Conservation (phyloP, 139 green algal genomes). For the Volvox reticuliferus region DNA sequence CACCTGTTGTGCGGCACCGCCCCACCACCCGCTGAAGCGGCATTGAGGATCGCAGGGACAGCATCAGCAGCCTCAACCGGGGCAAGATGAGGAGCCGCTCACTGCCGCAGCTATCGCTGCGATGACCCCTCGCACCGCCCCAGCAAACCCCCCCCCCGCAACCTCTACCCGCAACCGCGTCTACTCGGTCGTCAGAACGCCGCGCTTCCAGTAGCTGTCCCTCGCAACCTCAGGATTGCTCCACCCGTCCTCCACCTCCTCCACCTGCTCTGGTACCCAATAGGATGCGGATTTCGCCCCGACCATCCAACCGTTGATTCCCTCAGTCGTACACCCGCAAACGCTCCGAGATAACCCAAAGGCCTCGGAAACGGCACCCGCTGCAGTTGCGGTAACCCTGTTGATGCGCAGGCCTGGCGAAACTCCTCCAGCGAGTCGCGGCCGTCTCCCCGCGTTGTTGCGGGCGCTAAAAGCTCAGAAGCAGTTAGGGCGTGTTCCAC, state of each 20-base stretch:
- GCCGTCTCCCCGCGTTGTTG: no score
- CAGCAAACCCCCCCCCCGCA: not conserved
- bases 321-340: not conserved
- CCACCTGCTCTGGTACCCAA: conserved; percentile 1
- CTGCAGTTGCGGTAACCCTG: not conserved
- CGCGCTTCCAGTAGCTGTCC: not conserved
- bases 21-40: not conserved
- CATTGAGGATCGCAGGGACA: not conserved
- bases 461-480: no score
- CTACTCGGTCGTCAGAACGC: not conserved
- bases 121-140: not conserved
- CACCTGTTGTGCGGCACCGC: not conserved
- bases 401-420: no score
- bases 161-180: not conserved
- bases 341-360: not conserved
- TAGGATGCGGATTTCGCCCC: not conserved
- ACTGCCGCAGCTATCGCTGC: not conserved
- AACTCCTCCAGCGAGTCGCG: no score
- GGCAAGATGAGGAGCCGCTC: conserved; percentile 7
- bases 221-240: not conserved
- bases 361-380: not conserved
- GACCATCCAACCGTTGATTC: conserved; percentile 36
- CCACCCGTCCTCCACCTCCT: not conserved
- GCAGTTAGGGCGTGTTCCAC: not conserved
- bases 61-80: conserved; percentile 11